Evolutionary conservation across 2,329 filamentous ascomycete genomes (phyloP), one percentile per base, ranked within the genome.

Genomic region (Colletotrichum musicola): DNA sequence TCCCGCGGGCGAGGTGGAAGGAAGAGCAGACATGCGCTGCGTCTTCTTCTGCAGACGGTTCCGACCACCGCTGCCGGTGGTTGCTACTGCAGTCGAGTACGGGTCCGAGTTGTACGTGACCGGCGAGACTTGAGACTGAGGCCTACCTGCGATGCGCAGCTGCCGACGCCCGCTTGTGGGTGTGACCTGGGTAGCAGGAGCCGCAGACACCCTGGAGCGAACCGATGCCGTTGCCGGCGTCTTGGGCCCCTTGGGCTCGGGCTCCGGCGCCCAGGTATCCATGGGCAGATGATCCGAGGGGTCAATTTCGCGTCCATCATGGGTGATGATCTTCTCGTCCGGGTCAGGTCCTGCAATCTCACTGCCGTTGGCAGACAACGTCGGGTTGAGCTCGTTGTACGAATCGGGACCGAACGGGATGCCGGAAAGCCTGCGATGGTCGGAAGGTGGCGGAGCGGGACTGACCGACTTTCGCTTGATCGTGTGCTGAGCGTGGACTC

Each of bases 271-370:
- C 92, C 92, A 94, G 1, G 89, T 89, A 63, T 93, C 89, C 76
- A 93, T 88, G 0, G 93, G 93, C 14, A 95, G 83, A 75, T 95
- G 92, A 77, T 95, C 93, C 0, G 92, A 93, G 1, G 93, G 93
- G 75, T 95, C 93, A 63, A 95, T 87, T 74, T 94, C 91, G 63
- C 91, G 86, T 6, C 93, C 93, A 75, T 94, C 92, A 71, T 92
- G 86, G 1, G 89, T 92, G 61, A 94, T 89, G 69, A 95, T 93
- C 74, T 93, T 93, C 9, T 88, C 90, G 59, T 87, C 85, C 0
- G 84, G 80, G 61, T 89, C 81, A 1, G 74, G 69, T n/a, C 76
- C 74, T 6, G 74, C 75, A 25, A 75, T 68, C 35, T 69, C 64
- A 35, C 64, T 68, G 27, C 44, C 46, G 14, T 56, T 68, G 3